Percentiles rank a stretch among this genome's conserved stretches.
Conservation (phyloP, 2,329 filamentous ascomycete genomes). For the Trichoderma sp. region DNA sequence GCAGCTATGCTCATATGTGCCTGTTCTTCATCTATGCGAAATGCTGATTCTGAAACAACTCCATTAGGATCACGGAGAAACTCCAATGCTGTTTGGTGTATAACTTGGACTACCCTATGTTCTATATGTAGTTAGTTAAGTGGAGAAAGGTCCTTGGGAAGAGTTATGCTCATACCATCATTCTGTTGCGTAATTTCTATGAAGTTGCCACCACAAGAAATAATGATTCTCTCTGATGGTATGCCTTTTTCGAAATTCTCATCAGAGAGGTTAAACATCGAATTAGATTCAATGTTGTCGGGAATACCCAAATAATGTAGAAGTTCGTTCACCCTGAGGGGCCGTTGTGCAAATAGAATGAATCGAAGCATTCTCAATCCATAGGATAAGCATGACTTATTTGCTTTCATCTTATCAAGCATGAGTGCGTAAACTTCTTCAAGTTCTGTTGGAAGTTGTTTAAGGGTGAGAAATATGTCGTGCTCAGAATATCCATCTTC, state of each 20-base stretch:
- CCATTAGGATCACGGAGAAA: background rate
- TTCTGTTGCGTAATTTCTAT: background rate
- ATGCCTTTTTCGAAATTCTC: accelerated
- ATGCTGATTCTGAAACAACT: background rate
- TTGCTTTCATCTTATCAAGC: background rate
- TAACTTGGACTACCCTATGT: background rate
- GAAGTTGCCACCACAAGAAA: background rate
- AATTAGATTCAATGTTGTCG: accelerated
- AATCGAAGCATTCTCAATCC: background rate
- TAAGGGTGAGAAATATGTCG: background rate
- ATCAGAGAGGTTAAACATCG: background rate
- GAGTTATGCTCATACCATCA: background rate
- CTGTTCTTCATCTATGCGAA: background rate
- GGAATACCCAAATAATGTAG: background rate
- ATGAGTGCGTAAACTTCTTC: background rate
- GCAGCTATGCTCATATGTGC: background rate
- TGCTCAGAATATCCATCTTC: background rate
- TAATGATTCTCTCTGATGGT: background rate
- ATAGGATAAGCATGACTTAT: background rate
- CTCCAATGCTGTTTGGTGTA: background rate
- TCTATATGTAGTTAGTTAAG: background rate
- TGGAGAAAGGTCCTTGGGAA: too few relatives aligned
- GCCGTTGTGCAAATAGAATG: background rate
- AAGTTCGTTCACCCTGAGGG: background rate
- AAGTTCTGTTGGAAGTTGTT: background rate